These are phyloP conservation scores for Aureobasidium zeae DNA, from an alignment of 2,329 filamentous ascomycete species.

Conservation along the genomic window DNA sequence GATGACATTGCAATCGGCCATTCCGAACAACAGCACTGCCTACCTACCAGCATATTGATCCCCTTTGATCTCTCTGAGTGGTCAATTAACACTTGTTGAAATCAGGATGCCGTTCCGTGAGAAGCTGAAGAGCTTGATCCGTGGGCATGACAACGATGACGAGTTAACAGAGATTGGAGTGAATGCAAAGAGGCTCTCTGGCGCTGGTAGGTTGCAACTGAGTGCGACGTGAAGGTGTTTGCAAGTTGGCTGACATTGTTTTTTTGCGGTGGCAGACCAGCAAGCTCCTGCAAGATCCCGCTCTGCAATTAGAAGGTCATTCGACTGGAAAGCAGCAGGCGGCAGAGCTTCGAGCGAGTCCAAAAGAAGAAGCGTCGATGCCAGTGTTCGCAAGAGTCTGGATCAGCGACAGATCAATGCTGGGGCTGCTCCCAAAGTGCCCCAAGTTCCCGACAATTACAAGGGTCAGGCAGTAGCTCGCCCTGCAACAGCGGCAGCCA, in stretches of 20 bases:
- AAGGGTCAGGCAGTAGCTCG: neutral
- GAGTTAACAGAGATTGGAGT: too few relatives aligned
- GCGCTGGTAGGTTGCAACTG: neutral
- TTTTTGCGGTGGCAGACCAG: constrained; percentile 7
- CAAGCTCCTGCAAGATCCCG: constrained; percentile 8
- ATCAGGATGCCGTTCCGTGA: constrained; percentile 12
- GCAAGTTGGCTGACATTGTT: constrained; percentile 4
- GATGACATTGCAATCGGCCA: constrained; percentile 3
- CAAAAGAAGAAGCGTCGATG: constrained; percentile 1
- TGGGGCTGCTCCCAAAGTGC: constrained; percentile 4
- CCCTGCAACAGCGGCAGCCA: constrained; percentile 3
- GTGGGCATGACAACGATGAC: constrained; percentile 9
- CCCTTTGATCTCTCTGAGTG: constrained; percentile 8
- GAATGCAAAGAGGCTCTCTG: too few relatives aligned
- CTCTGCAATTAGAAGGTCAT: constrained; percentile 1
- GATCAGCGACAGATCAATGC: constrained; percentile 7
- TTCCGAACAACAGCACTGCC: neutral
- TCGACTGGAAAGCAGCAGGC: constrained; percentile 2
- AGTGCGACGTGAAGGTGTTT: neutral
- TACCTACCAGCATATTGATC: constrained; percentile 11
- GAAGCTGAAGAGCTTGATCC: constrained; percentile 13
- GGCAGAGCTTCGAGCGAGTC: constrained; percentile 4
- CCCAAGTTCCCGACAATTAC: constrained; percentile 7
- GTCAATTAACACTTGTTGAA: constrained; percentile 1
- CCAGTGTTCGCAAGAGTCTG: constrained; percentile 12